A percentile compares a stretch with the other conserved stretches of the same genome.
Conservation (phyloP, 2,329 filamentous ascomycete species). For the Apiospora phragmitis region DNA sequence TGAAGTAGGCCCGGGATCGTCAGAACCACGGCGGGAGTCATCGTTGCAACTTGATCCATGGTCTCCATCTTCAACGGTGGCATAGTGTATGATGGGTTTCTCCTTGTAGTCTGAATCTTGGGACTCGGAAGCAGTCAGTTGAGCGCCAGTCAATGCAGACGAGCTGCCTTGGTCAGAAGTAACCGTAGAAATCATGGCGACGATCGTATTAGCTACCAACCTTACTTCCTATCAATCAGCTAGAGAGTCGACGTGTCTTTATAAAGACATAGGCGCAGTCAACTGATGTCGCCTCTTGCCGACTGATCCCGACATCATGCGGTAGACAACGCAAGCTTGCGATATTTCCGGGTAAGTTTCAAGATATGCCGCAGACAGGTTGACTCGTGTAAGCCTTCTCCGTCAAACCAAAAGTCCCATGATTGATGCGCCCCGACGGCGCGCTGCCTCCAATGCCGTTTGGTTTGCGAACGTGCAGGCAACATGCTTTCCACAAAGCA, state of each 20-base stretch:
- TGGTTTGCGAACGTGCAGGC: not conserved
- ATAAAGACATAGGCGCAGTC: not conserved
- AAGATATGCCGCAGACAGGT: not conserved
- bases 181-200: not conserved
- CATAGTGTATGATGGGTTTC: not conserved
- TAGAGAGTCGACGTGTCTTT: not conserved
- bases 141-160: not conserved
- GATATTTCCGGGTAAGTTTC: not conserved
- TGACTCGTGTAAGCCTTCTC: not conserved
- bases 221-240: not conserved
- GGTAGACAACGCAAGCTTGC: not conserved
- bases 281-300: not conserved
- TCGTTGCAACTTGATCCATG: not conserved
- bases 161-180: not conserved
- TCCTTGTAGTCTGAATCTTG: not conserved
- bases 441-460: not conserved
- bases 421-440: not conserved
- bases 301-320: not conserved
- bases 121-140: not conserved
- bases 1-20: not conserved
- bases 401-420: not conserved
- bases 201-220: not conserved
- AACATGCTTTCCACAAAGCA: not conserved
- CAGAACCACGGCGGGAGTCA: not conserved
- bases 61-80: not conserved